phyloP scores from a whole-genome alignment of 768 basidiomycete species.

The Auricularia cornea region DNA sequence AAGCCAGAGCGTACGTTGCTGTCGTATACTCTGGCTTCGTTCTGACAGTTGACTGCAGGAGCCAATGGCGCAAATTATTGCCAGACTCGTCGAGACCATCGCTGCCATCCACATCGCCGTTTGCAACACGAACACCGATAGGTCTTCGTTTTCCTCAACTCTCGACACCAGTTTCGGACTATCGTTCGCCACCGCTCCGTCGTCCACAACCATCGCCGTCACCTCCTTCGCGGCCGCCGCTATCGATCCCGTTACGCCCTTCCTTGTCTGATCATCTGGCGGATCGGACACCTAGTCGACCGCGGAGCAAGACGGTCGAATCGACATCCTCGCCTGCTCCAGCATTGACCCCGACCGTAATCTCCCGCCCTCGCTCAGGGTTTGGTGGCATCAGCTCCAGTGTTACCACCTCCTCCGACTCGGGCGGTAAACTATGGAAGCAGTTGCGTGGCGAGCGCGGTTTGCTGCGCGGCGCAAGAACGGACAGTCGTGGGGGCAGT shows the following conservation, averaged over 20 bases:
- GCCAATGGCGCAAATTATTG: no score
- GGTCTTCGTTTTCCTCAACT: not conserved
- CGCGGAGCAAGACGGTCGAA: not conserved
- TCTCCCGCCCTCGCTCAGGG: not conserved
- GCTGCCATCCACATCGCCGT: not conserved
- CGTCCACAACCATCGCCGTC: not conserved
- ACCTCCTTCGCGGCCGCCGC: not conserved
- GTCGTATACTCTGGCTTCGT: not conserved
- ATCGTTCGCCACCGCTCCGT: not conserved
- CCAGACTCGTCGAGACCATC: not conserved
- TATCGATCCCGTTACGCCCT: not conserved
- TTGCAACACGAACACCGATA: not conserved
- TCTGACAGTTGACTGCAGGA: not conserved
- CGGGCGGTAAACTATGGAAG: not conserved
- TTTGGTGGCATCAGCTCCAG: not conserved
- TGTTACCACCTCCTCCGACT: not conserved
- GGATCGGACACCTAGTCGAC: not conserved
- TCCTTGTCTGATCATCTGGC: not conserved
- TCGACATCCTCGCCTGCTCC: not conserved
- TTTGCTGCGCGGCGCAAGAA: not conserved
- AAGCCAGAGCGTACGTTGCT: conserved; percentile 71
- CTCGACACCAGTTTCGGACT: not conserved
- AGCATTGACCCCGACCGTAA: not conserved
- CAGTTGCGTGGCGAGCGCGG: not conserved
- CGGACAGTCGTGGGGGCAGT: not conserved